Evolutionary conservation across 805 yeast genomes (phyloP).

Genomic region (Candida piceae): DNA sequence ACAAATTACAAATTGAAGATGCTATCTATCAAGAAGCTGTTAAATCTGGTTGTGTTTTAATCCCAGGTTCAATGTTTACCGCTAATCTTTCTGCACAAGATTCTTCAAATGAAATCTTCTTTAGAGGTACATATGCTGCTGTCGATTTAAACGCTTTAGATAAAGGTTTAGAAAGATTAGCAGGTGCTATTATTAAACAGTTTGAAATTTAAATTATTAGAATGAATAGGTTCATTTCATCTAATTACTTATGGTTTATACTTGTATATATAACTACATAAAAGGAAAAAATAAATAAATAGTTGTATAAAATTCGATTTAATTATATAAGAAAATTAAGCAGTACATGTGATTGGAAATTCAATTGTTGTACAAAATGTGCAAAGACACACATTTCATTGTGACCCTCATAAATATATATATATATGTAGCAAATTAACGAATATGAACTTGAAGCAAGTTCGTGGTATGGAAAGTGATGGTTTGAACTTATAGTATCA

Average conservation of each 20-base stretch:
- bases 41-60: slow-evolving; percentile 59
- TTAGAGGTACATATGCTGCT: slow-evolving; percentile 87
- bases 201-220: neutral
- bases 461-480: no score
- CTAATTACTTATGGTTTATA: neutral
- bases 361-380: no score
- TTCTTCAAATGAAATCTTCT: slow-evolving; percentile 49
- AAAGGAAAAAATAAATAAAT: neutral
- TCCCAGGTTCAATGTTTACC: slow-evolving; percentile 81
- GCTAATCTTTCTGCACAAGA: slow-evolving; percentile 31
- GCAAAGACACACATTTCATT: no score
- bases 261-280: no score
- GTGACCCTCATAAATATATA: no score
- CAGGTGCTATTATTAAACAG: slow-evolving; percentile 42
- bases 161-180: slow-evolving; percentile 61
- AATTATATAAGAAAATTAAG: neutral
- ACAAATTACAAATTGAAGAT: slow-evolving; percentile 50
- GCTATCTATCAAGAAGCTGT: slow-evolving; percentile 59
- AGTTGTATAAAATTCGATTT: no score
- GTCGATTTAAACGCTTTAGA: slow-evolving; percentile 62
- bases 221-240: no score
- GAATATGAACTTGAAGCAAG: no score
- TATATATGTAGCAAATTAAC: no score
- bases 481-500: no score
- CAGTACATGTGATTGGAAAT: no score